Base-by-base conservation (phyloP, 345 rosid species). In the Salix suchowensis region DNA sequence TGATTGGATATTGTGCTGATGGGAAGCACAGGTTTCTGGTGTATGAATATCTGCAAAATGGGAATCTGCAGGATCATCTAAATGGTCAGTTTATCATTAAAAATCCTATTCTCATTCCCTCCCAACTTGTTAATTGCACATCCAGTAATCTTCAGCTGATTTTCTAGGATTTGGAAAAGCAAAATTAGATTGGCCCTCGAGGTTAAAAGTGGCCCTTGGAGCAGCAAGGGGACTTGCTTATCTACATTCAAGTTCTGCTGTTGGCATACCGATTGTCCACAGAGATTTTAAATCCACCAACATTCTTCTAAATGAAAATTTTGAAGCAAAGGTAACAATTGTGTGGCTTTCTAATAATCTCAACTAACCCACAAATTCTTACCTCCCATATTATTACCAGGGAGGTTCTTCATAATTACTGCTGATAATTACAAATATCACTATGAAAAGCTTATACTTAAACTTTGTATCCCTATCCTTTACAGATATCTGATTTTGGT, bases 261-360 rank as follows among this genome's bases (percentile, higher is more conserved):
- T 90, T 79, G 96, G 97, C 73, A 89, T 90, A 85, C 97, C 97
- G 30, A 91, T 95, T 82, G 89, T 95, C 69, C 98, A 95, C 65
- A 88, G 98, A 84, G 98, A 95, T 80, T 93, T 95, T 81, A 95
- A 95, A 82, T 95, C 98, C 64, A 91, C 97, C 65, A 95, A 95
- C 73, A 87, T 95, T 54, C 90, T 95, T 74, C 91, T 95, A 73
- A 87, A 88, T 70, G 84, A 82, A 74, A 84, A 86, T 73, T 91
- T 88, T 52, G 93, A 93, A 71, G 97, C 98, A 50, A 95, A 94
- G 95, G 98, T 92, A 78, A 79, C 68, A 73, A 54, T 37, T 26
- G 42, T 15, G 10, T 64, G 3, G 66, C 18, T 26, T 65, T 46
- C 67, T n/a, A 18, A 24, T 28, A 2, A 62, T 44, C 52, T 48